Percentiles rank a stretch among this genome's conserved stretches.
phyloP scores from a whole-genome alignment of 352 stramenopile genomes.

The Globisporangium nunn region DNA sequence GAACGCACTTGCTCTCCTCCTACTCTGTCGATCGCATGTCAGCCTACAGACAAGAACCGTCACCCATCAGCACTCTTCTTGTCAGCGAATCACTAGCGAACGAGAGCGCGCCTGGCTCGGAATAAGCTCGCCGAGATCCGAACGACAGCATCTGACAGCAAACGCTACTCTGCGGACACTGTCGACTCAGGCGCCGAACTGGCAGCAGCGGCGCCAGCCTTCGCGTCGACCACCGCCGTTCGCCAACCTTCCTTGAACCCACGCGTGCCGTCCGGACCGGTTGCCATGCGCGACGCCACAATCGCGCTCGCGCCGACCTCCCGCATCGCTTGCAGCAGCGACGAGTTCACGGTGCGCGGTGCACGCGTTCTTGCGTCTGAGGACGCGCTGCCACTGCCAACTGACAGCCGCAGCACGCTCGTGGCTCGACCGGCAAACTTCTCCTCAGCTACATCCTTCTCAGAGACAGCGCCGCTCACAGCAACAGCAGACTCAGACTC shows the following conservation, averaged over 20 bases:
- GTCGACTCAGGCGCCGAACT: not conserved
- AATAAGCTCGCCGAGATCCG: too few species aligned
- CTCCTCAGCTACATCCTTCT: not conserved
- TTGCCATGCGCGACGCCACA: conserved; percentile 59
- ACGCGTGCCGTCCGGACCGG: conserved; percentile 63
- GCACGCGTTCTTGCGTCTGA: conserved; percentile 20
- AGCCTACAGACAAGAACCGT: too few species aligned
- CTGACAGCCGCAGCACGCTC: conserved; percentile 43
- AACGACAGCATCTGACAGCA: not conserved
- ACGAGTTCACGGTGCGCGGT: conserved; percentile 57
- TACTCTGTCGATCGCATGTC: too few species aligned
- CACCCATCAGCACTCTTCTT: too few species aligned
- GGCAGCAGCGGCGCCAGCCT: not conserved
- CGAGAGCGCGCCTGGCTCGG: too few species aligned
- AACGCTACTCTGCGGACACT: not conserved
- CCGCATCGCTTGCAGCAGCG: conserved; percentile 56
- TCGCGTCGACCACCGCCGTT: not conserved
- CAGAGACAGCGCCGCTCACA: not conserved
- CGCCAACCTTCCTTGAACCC: conserved; percentile 61
- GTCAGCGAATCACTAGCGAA: too few species aligned
- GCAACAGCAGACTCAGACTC: conserved; percentile 2
- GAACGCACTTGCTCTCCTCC: too few species aligned
- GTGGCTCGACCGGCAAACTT: conserved; percentile 31
- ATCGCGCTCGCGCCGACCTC: conserved; percentile 54
- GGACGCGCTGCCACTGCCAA: conserved; percentile 2